Evolutionary conservation across 2,329 filamentous ascomycete species (phyloP).

Genomic region (Diaporthe velutina): DNA sequence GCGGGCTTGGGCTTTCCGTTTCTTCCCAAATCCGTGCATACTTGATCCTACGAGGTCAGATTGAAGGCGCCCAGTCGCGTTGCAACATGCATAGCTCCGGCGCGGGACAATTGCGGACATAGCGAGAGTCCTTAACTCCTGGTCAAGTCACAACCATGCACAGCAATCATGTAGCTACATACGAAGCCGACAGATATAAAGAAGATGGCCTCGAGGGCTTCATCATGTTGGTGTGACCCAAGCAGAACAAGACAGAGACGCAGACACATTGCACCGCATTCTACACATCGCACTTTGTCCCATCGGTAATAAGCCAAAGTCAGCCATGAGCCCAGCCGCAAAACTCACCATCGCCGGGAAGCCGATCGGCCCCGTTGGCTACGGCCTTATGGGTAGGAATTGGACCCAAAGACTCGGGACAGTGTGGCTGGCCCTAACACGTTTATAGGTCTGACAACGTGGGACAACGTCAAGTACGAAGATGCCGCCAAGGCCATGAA

Average conservation of each 20-base stretch:
- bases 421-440: neutral
- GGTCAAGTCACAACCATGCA: neutral
- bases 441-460: constrained; percentile 12
- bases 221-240: neutral
- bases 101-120: neutral
- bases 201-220: neutral
- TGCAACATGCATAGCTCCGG: neutral
- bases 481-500: constrained; percentile 33
- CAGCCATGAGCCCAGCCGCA: neutral
- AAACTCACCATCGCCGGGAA: constrained; percentile 30
- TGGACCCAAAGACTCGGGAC: neutral
- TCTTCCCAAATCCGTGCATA: neutral
- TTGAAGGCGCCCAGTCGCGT: neutral
- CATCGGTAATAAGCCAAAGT: too few relatives aligned
- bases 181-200: neutral
- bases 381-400: constrained; percentile 54
- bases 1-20: constrained; percentile 5
- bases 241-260: neutral
- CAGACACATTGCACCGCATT: neutral
- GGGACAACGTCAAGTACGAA: constrained; percentile 17
- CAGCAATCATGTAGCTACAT: neutral
- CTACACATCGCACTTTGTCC: neutral
- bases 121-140: neutral
- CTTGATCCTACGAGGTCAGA: neutral
- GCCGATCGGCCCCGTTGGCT: constrained; percentile 37